Evolutionary conservation across 179 eudicot genomes (phyloP), one percentile per base, ranked within the genome.

Genomic region (Silene vulgaris): DNA sequence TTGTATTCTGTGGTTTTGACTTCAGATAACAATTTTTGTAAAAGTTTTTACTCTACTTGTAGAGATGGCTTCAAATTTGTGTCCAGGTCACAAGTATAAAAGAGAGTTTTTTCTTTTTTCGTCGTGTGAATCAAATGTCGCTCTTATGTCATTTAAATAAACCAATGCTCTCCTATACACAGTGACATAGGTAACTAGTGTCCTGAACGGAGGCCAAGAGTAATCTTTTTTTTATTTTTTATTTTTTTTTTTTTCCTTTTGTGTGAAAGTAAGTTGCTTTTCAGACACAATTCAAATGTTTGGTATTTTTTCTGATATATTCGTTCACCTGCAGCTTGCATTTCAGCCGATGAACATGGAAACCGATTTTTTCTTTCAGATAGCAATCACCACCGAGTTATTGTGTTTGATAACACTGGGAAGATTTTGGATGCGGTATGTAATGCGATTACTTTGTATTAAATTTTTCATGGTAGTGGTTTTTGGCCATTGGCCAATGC

Each of bases 401-500:
- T 95, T 71, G 79, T 95, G 77, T 85, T 84, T 64, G 86, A 90
- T 79, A 82, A 84, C 75, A 71, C 73, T 32, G 96, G 96, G 78
- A 87, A 82, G 62, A 87, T 92, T 85, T 84, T 90, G 80, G 99
- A 88, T 43, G 86, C 79, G 87, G 99, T 95, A 86, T 61, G 97
- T 77, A 61, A 62, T 72, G 4, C 14, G 43, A 61, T 9, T 30
- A 11, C 28, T 40, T 20, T 69, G 5, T 65, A 16, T 28, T 73
- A 4, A 4, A 1, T 66, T 76, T 40, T 1, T 66, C 66, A 50
- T 54, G 67, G 71, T 30, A 62, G 9, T 12, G 8, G 50, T 70
- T 29, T 65, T 48, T 65, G 1, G 23, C 56, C 52, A 8, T 7
- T 75, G 40, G 8, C 40, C 40, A 35, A 35, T 13, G 54, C 63